These are phyloP conservation scores for Malus orientalis DNA, from an alignment of 306 rosid genomes.

Conservation along the genomic window DNA sequence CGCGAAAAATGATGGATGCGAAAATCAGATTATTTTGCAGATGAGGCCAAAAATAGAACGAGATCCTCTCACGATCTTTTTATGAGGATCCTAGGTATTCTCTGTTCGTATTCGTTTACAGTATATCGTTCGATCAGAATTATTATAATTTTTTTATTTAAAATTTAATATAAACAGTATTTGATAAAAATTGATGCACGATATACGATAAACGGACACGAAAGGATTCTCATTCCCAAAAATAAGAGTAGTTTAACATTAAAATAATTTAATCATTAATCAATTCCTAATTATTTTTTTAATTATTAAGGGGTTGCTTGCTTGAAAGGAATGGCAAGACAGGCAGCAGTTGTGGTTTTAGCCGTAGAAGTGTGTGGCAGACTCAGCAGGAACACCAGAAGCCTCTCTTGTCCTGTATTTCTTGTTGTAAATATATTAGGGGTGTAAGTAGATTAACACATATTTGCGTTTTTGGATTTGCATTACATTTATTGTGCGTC, in stretches of 20 bases:
- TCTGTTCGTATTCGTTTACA: accelerated
- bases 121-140: too few relatives aligned
- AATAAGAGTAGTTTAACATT: too few relatives aligned
- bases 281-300: too few relatives aligned
- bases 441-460: too few relatives aligned
- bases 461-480: not conserved
- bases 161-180: too few relatives aligned
- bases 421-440: not conserved
- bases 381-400: not conserved
- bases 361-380: slow-evolving; percentile 17
- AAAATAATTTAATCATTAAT: too few relatives aligned
- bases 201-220: too few relatives aligned
- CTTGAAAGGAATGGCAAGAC: slow-evolving; percentile 33
- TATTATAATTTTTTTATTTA: too few relatives aligned
- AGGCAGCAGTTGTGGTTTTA: not conserved
- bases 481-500: not conserved
- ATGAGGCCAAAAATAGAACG: not conserved
- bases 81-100: accelerated
- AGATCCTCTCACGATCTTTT: too few relatives aligned
- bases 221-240: too few relatives aligned
- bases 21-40: slow-evolving; percentile 22
- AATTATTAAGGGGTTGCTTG: slow-evolving; percentile 37
- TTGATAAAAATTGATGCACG: too few relatives aligned
- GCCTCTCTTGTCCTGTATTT: not conserved
- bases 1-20: slow-evolving; percentile 24